Base-by-base conservation (phyloP, 2,329 filamentous ascomycete species). In the Madurella mycetomatis region DNA sequence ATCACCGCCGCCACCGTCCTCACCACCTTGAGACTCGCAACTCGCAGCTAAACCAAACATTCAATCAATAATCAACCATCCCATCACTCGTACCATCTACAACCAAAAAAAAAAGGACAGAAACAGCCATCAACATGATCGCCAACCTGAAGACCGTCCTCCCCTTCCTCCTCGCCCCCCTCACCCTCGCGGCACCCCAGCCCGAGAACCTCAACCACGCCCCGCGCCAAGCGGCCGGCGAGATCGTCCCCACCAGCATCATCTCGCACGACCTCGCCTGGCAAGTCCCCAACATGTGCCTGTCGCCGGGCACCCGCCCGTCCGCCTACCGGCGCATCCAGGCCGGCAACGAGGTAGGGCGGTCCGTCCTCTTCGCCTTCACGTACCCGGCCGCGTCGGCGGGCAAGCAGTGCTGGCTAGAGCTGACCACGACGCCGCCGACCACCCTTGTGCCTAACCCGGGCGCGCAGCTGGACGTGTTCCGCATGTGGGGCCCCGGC, bases 331-430 rank as follows among this genome's bases (percentile, higher is more conserved):
- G 16, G 25, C 50, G 16, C 17, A 40, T 41, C 44, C 18, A 16
- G 40, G 18, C 16, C 19, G 42, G 41, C 16, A 47, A 44, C 43
- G 49, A 50, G 17, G 32, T 4, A 15, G 51, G 51, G 40, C 47
- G 49, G 15, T 54, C 53, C 32, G 37, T 48, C 43, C 48, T 58
- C 42, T 41, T 47, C 42, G 56, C 43, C 11, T 58, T 58, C 42
- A 49, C 44, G 3, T 56, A 54, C 50, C 53, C 53, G 2, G 17
- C 49, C 16, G 48, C 17, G 13, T 34, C 48, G 18, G 39, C 41
- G 9, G 42, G 47, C 19, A 34, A 19, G 13, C 39, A 44, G 5
- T 58, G 56, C 53, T 58, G 56, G 56, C 47, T 58, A 3, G 56
- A 55, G 13, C 53, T 58, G 18, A n/a, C 52, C 9, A 39, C 37